Conservation (phyloP, 2,329 filamentous ascomycete genomes). For the Zopfia rhizophila region DNA sequence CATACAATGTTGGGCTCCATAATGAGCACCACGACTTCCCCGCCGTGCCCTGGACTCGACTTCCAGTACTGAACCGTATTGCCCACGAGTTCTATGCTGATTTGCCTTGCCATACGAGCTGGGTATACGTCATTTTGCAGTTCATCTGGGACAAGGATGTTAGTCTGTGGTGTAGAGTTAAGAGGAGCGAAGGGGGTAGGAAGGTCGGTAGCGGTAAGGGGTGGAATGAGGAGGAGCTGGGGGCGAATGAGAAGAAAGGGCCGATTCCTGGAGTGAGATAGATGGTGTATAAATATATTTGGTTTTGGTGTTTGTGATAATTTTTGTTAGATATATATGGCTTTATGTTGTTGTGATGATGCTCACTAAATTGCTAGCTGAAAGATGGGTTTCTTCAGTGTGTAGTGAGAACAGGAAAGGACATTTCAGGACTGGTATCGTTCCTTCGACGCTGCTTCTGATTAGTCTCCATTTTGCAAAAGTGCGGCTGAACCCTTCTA, state of each 20-base stretch:
- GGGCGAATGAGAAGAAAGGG: conserved; percentile 58
- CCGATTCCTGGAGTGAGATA: conserved; percentile 55
- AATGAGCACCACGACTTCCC: conserved; percentile 99
- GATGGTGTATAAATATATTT: not conserved
- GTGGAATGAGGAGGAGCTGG: conserved; percentile 61
- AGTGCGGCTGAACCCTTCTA: too few relatives aligned
- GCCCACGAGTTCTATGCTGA: conserved; percentile 93
- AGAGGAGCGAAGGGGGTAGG: conserved; percentile 81
- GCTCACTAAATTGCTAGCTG: too few relatives aligned
- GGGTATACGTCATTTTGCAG: conserved; percentile 93
- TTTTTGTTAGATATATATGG: not conserved
- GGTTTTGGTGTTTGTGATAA: conserved; percentile 1
- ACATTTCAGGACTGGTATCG: too few relatives aligned
- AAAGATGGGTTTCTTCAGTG: too few relatives aligned
- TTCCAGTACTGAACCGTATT: conserved; percentile 79
- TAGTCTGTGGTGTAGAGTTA: conserved; percentile 90
- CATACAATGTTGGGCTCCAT: conserved; percentile 97
- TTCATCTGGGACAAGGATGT: conserved; percentile 93
- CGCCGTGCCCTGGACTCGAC: conserved; percentile 90
- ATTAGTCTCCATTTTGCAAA: too few relatives aligned
- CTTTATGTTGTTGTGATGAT: too few relatives aligned
- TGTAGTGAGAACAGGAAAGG: too few relatives aligned
- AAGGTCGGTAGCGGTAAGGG: conserved; percentile 61
- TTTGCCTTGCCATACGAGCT: conserved; percentile 87
- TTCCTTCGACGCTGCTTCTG: too few relatives aligned